Evolutionary conservation across 2,329 filamentous ascomycete genomes (phyloP).

Genomic region (Talaromyces atroroseus): DNA sequence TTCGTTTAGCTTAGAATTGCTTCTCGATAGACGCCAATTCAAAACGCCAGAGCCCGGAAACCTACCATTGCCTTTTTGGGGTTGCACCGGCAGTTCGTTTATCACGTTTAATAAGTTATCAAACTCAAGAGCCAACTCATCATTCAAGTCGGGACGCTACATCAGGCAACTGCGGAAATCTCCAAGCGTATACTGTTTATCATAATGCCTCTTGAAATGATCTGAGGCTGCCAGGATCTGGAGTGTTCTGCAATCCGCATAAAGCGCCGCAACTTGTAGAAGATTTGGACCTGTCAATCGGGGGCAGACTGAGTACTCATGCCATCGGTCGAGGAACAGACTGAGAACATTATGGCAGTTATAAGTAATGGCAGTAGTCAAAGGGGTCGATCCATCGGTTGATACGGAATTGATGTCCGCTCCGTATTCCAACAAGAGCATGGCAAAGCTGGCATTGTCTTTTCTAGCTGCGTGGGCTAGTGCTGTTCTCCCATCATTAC

Average conservation of each 20-base stretch:
- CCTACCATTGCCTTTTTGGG: no score
- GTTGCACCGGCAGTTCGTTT: no score
- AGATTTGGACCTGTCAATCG: background rate
- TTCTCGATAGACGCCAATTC: no score
- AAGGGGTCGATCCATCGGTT: background rate
- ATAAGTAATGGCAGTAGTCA: background rate
- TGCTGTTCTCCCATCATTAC: background rate
- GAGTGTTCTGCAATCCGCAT: background rate
- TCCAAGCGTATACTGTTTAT: background rate
- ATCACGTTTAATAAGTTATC: background rate
- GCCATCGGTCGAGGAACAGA: background rate
- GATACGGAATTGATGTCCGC: background rate
- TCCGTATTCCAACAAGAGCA: background rate
- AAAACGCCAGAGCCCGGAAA: no score
- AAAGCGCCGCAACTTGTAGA: background rate
- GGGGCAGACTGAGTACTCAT: background rate
- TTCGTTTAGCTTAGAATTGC: no score
- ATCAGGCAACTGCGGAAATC: background rate
- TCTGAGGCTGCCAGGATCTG: background rate
- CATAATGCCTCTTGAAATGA: background rate
- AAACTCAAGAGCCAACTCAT: background rate
- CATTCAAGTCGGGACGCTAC: background rate
- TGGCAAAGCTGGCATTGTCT: background rate
- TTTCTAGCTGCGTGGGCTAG: background rate
- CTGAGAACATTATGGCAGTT: background rate